Percentiles rank a stretch among this genome's conserved stretches.
Conservation (phyloP, 2,329 filamentous ascomycete species). For the Xylogone sp. region DNA sequence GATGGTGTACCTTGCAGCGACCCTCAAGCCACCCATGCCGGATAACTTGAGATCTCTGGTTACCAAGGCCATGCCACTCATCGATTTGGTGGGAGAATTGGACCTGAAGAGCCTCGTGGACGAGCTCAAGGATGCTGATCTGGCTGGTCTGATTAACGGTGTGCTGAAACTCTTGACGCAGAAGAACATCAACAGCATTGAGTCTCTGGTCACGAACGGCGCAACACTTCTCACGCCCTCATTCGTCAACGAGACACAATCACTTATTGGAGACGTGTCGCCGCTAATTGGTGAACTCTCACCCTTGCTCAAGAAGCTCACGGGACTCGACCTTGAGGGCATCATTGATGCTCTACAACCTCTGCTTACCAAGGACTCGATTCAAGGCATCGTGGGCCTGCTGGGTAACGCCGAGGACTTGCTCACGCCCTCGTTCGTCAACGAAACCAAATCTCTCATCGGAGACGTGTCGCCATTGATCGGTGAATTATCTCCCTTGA, state of each 20-base stretch:
- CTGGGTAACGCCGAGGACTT: slow-evolving; percentile 8
- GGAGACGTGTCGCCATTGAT: background rate
- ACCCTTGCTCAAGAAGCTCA: slow-evolving; percentile 11
- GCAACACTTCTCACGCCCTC: slow-evolving; percentile 29
- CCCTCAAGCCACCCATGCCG: slow-evolving; percentile 35
- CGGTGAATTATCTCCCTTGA: background rate
- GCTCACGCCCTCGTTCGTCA: slow-evolving; percentile 10
- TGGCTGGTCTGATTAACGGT: slow-evolving; percentile 30
- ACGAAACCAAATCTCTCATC: background rate
- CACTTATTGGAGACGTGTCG: slow-evolving; percentile 1
- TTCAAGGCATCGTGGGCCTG: background rate
- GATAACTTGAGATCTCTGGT: slow-evolving; percentile 22
- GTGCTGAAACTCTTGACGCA: slow-evolving; percentile 28
- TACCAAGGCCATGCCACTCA: slow-evolving; percentile 24
- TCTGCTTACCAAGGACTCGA: background rate
- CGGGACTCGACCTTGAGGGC: slow-evolving; percentile 30
- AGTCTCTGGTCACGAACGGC: slow-evolving; percentile 33
- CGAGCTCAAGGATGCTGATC: slow-evolving; percentile 28
- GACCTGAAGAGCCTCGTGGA: slow-evolving; percentile 24
- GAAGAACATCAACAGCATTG: slow-evolving; percentile 25
- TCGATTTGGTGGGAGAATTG: slow-evolving; percentile 24
- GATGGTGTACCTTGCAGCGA: slow-evolving; percentile 35
- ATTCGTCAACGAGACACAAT: slow-evolving; percentile 1
- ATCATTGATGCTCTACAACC: slow-evolving; percentile 27
- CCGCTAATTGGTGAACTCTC: background rate